Base-by-base conservation (phyloP, 768 basidiomycete species). In the Agrocybe pediades region DNA sequence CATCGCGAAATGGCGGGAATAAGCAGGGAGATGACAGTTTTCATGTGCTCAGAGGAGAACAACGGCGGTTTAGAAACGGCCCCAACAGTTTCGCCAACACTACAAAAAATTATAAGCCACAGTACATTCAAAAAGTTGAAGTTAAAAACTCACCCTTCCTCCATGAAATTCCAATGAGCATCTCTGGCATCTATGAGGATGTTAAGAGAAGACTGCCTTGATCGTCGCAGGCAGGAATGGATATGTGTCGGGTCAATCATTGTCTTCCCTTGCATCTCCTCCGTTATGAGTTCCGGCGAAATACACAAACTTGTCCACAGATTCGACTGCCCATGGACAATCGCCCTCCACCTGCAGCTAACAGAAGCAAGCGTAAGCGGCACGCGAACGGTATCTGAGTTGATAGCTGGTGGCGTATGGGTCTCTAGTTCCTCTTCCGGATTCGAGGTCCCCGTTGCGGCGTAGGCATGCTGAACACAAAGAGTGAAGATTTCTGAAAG, bases 151-250 rank as follows among this genome's bases (percentile, higher is more conserved):
- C 54, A 83, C 82, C 76, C 78, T 27, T 72, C 66, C 57, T 84
- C 83, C 9, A 71, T 66, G 57, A 81, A 84, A 61, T 83, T 77
- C 82, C 83, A 86, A 19, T 79, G 74, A 4, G 75, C 74, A 66
- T 86, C 84, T 47, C 83, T 74, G 20, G 76, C 81, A 57, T 85
- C 82, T 41, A 86, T 77, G 41, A 82, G 71, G 50, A 87, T 79
- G 53, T 83, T 79, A 19, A 86, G 63, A 0, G 82, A 74, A 57
- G 73, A 73, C 24, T 71, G 74, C 16, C 73, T 68, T 3, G 85
- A 85, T 19, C 79, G 74, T 16, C 67, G 57, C 13, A 85, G 71
- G 62, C 74, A 81, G 6, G 71, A 62, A 7, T 59, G 58, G 36
- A 83, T 67, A 52, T 73, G 77, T 3, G 58, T 67, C 1, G 68